phyloP scores from a whole-genome alignment of 2,329 filamentous ascomycete species.

The Albifimbria verrucaria region DNA sequence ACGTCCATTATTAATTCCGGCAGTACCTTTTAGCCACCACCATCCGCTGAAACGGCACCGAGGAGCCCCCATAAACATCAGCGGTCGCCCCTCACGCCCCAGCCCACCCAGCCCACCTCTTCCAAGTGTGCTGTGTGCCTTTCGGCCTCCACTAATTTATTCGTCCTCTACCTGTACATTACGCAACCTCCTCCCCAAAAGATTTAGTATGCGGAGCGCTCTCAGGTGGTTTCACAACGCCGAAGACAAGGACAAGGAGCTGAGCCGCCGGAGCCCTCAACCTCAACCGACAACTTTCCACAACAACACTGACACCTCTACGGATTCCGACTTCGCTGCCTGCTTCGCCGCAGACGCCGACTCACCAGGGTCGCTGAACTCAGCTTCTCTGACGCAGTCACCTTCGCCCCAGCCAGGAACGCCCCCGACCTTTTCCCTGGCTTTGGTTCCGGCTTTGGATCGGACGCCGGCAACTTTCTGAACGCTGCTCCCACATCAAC shows the following conservation, averaged over 20 bases:
- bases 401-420: constrained; percentile 33
- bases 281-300: constrained; percentile 15
- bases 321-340: constrained; percentile 19
- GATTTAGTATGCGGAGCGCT: constrained; percentile 16
- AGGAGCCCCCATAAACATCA: neutral
- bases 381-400: constrained; percentile 31
- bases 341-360: constrained; percentile 22
- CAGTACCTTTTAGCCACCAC: neutral
- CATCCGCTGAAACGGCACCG: neutral
- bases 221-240: constrained; percentile 25
- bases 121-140: neutral
- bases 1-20: neutral
- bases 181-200: neutral
- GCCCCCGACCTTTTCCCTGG: constrained; percentile 22
- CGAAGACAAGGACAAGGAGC: constrained; percentile 16
- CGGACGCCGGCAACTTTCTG: constrained; percentile 19
- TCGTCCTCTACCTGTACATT: neutral
- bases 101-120: neutral
- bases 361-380: constrained; percentile 31
- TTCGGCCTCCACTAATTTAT: neutral
- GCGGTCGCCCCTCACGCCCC: neutral
- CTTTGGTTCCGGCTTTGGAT: neutral
- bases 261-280: constrained; percentile 16
- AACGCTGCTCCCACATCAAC: constrained; percentile 21
- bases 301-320: constrained; percentile 17